Percentiles rank a stretch among this genome's conserved stretches.
Evolutionary conservation across 148 eudicot genomes (phyloP).

Genomic region (Euryodendron excelsum): DNA sequence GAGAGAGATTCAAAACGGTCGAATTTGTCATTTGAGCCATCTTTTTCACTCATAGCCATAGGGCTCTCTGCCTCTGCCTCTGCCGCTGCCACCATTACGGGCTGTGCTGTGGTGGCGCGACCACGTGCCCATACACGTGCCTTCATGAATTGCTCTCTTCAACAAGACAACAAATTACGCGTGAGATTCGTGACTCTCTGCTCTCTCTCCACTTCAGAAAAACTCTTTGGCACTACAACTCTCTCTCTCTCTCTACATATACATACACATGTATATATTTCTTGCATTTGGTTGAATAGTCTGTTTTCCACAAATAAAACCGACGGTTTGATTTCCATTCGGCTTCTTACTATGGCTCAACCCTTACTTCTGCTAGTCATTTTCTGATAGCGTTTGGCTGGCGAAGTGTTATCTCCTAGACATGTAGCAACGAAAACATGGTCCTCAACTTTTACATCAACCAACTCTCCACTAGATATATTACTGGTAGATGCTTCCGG

Average conservation of each 20-base stretch:
- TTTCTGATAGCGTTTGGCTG: too few relatives aligned
- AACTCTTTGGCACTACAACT: not conserved
- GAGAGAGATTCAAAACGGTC: too few relatives aligned
- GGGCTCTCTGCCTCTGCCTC: too few relatives aligned
- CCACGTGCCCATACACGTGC: not conserved
- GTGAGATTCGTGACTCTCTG: not conserved
- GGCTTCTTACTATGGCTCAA: not conserved
- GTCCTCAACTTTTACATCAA: slow-evolving; percentile 34
- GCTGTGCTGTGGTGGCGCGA: too few relatives aligned
- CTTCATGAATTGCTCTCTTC: not conserved
- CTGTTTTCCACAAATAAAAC: not conserved
- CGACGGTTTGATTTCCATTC: not conserved
- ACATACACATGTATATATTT: too few relatives aligned
- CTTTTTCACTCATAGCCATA: too few relatives aligned
- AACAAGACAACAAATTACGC: not conserved
- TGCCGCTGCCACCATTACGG: too few relatives aligned
- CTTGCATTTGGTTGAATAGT: not conserved
- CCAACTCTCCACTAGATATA: slow-evolving; percentile 26
- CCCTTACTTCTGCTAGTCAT: not conserved
- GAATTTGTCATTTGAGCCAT: not conserved
- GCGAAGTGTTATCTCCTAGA: slow-evolving; percentile 13
- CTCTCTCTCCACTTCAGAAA: not conserved
- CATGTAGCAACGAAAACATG: slow-evolving; percentile 7
- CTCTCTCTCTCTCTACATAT: not conserved
- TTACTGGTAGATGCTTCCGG: slow-evolving; percentile 15